Conservation (phyloP, 192 early-diverging fungal species). For the Backusella australiensis region DNA sequence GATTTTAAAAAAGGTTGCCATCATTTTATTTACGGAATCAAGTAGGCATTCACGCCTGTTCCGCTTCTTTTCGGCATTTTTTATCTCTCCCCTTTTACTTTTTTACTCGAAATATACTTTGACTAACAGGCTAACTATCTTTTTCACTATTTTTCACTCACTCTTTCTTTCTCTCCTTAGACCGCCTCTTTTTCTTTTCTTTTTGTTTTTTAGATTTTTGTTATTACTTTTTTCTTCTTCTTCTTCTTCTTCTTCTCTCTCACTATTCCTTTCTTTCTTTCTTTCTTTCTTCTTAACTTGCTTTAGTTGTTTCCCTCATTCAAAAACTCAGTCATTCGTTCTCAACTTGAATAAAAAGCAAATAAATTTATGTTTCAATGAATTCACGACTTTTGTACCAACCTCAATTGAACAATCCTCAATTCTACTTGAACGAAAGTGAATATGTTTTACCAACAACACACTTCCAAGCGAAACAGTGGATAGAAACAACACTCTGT, state of each 20-base stretch:
- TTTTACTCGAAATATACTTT: not conserved
- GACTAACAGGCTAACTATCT: not conserved
- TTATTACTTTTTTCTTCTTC: not conserved
- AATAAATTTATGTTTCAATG: not conserved
- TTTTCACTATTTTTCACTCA: not conserved
- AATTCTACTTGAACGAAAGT: not conserved
- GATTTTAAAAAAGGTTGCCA: not conserved
- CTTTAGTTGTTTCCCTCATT: not conserved
- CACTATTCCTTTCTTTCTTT: not conserved
- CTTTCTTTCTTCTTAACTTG: constrained; percentile 7
- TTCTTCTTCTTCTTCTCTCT: constrained; percentile 3
- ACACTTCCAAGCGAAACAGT: constrained; percentile 12
- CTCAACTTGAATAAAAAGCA: not conserved
- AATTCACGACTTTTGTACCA: constrained; percentile 2
- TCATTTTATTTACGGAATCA: constrained; percentile 6
- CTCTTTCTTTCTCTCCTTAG: not conserved
- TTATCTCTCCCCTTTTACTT: not conserved
- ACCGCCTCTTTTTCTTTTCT: not conserved
- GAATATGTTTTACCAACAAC: not conserved
- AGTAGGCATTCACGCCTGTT: constrained; percentile 7
- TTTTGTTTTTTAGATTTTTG: constrained; percentile 1
- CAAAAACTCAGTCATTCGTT: not conserved
- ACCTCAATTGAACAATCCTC: constrained; percentile 4
- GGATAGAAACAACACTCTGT: constrained; percentile 22
- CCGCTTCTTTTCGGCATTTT: constrained; percentile 3